Conservation (phyloP, 2,329 filamentous ascomycete species). For the Penicillium concentricum region DNA sequence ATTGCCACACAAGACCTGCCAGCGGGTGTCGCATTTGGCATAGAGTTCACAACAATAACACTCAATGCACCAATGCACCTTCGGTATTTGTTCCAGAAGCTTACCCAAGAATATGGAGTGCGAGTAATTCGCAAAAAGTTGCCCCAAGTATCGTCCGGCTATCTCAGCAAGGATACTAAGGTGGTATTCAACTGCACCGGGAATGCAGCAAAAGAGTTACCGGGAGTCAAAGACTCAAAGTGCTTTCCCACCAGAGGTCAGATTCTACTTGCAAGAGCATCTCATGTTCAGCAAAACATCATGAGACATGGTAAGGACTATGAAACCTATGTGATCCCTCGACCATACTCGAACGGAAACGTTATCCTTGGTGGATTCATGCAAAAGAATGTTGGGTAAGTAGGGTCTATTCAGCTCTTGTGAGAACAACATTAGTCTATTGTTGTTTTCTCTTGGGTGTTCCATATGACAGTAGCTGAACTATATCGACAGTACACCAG, state of each 20-base stretch:
- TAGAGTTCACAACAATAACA: conserved; percentile 40
- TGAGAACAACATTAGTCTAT: background rate
- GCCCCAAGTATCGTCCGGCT: background rate
- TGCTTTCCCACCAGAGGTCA: conserved; percentile 46
- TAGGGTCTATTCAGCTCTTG: background rate
- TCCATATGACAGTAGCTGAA: background rate
- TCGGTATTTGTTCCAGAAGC: conserved; percentile 30
- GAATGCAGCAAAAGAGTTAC: conserved; percentile 35
- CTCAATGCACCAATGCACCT: conserved; percentile 41
- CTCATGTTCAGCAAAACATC: conserved; percentile 34
- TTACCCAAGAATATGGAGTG: conserved; percentile 1
- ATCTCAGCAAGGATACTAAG: conserved; percentile 4
- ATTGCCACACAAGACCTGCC: conserved; percentile 32
- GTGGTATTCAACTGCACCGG: conserved; percentile 25
- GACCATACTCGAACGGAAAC: conserved; percentile 37
- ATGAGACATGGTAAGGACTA: conserved; percentile 44
- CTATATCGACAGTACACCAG: conserved; percentile 35
- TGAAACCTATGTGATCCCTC: conserved; percentile 45
- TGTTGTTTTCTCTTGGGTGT: background rate
- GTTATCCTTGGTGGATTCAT: conserved; percentile 43
- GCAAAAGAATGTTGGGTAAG: conserved; percentile 19
- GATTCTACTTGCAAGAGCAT: conserved; percentile 38
- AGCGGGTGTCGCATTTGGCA: conserved; percentile 34
- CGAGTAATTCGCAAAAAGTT: conserved; percentile 1
- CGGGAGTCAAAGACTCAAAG: conserved; percentile 39